Evolutionary conservation across 257 asterid species (phyloP), one percentile per base, ranked within the genome.

Genomic region (Avicennia marina): DNA sequence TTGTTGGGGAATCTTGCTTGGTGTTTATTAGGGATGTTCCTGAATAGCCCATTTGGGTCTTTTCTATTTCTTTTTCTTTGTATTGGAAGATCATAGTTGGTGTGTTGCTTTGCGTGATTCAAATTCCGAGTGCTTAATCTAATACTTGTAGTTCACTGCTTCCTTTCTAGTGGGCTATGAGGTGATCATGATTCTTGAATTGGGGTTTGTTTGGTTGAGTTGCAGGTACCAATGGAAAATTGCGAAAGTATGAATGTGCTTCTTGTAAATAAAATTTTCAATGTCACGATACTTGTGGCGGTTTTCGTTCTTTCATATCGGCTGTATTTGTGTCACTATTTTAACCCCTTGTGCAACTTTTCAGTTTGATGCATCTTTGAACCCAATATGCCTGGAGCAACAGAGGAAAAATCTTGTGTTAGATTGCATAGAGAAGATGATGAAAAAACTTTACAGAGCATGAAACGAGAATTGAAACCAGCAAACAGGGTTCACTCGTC

Each of bases 351-450:
- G 52, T 50, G 39, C 62, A 42, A 9, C 19, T 48, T 65, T 58
- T 40, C 76, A 75, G 76, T 44, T 73, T 67, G 69, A 64, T 70
- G 75, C 54, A 52, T 50, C 17, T 10, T 47, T 69, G 38, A 55
- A 32, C 13, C 56, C 58, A 58, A 63, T 47, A 86, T 89, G 94
- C 75, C 94, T 32, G 86, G 76, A 48, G 75, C 72, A 16, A 68
- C 75, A 57, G 70, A 69, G 64, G 68, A 59, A 53, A 66, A 59
- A 41, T 66, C 55, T 46, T 63, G 64, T 10, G 72, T 39, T 72
- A 72, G 26, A 46, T 25, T 66, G 62, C 73, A 41, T 38, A 46
- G 31, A 22, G 80, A 69, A 50, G 75, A 79, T 25, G 78, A 64
- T 49, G 64, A 67, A 26, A 74, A 74, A 52, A 81, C 69, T 45